These are phyloP conservation scores for Oryza brachyantha DNA, from an alignment of 176 grass and related monocot species.

Conservation along the genomic window DNA sequence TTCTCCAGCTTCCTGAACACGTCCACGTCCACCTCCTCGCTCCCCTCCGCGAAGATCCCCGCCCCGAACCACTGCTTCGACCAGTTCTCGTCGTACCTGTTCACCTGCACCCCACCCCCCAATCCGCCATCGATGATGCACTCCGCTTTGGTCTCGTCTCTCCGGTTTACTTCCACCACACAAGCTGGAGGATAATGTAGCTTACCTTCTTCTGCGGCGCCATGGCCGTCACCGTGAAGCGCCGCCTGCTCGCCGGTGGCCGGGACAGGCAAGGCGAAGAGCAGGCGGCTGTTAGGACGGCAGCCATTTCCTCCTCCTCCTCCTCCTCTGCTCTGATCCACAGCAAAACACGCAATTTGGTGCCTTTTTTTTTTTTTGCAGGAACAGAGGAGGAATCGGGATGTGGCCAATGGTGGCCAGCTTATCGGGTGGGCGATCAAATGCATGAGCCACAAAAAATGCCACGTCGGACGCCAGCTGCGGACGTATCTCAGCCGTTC, in stretches of 20 bases:
- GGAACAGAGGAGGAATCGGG: slow-evolving; percentile 11
- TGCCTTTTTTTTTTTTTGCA: not conserved
- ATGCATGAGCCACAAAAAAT: slow-evolving; percentile 31
- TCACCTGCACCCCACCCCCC: slow-evolving; percentile 42
- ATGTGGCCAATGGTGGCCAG: slow-evolving; percentile 18
- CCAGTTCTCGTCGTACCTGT: slow-evolving; percentile 86
- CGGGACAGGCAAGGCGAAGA: slow-evolving; percentile 37
- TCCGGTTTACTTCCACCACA: too few relatives aligned
- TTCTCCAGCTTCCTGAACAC: slow-evolving; percentile 89
- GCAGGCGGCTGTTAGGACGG: slow-evolving; percentile 36
- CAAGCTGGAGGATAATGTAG: too few relatives aligned
- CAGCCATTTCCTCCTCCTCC: slow-evolving; percentile 34
- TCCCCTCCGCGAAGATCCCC: slow-evolving; percentile 79
- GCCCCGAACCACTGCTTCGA: slow-evolving; percentile 95
- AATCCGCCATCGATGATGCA: not conserved
- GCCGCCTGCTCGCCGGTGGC: slow-evolving; percentile 23
- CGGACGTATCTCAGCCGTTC: not conserved
- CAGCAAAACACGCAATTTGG: too few relatives aligned
- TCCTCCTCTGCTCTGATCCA: not conserved
- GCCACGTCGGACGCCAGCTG: not conserved
- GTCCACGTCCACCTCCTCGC: slow-evolving; percentile 80
- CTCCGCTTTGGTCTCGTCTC: too few relatives aligned
- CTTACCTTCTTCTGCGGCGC: slow-evolving; percentile 75
- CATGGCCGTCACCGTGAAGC: slow-evolving; percentile 75
- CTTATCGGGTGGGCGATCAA: slow-evolving; percentile 27